Base-by-base conservation (phyloP, 2,329 filamentous ascomycete genomes). In the Dactylella cylindrospora region DNA sequence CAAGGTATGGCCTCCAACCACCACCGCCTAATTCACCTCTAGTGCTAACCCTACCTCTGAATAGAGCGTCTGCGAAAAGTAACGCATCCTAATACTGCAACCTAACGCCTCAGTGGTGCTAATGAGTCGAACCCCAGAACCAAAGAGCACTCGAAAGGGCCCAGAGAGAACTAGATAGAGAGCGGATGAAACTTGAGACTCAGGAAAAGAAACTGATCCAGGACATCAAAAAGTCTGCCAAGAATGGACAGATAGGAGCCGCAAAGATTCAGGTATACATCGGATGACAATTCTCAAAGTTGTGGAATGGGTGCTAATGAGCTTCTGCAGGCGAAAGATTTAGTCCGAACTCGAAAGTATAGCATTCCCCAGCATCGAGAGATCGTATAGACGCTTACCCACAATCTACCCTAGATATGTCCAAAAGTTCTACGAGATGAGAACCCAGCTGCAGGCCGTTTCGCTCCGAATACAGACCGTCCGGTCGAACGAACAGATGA, bases 401-500 rank as follows among this genome's bases (percentile, higher is more conserved):
- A 50, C 39, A 51, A 33, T 17, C 23, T 28, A 44, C 32, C 12
- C 17, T 66, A 88, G 89, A 73, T 96, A 96, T 70, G 86, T 98
- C 59, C 90, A 96, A 75, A 97, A 97, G 75, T 98, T 98, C 76
- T 97, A 96, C 72, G 85, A 88, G 70, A 97, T 98, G 91, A 84
- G 90, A 68, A 97, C 91, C 67, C 91, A 97, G 73, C 76, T 98
- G 67, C 93, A 98, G 73, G 93, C 95, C 66, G 95, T 98, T 68
- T 95, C 89, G 10, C 76, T 98, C 50, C 84, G 91, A 36, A 90
- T 98, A 71, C 93, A 97, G 82, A 98, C 93, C 43, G 91, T 97
- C 66, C 84, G 93, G 66, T 96, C 90, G 67, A 98, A 98, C 74
- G 93, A 98, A 74, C 91, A 97, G 75, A 98, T 98, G 93, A 96